These are phyloP conservation scores for Sphagnum fallax DNA, from an alignment of 228 moss, liverwort and hornwort species.

Conservation along the genomic window DNA sequence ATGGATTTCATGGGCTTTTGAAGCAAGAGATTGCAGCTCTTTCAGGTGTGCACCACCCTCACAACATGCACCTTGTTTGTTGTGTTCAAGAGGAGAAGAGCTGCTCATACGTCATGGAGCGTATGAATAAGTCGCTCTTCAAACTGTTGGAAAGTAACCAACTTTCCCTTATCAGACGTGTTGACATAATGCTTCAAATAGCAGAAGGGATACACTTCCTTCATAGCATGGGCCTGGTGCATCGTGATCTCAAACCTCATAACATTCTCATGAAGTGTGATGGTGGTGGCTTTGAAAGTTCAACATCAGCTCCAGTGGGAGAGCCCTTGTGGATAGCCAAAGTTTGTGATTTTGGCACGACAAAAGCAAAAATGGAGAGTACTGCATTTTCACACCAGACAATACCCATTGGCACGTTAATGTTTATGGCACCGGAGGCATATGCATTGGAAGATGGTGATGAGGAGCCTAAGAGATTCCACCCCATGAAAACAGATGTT, in stretches of 20 bases:
- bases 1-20: not conserved
- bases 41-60: conserved; percentile 10
- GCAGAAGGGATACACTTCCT: conserved; percentile 17
- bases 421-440: conserved; percentile 19
- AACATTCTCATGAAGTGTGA: conserved; percentile 7
- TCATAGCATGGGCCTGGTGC: conserved; percentile 11
- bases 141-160: not conserved
- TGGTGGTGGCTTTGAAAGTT: no score
- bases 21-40: conserved; percentile 5
- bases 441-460: not conserved
- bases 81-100: not conserved
- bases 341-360: conserved; percentile 17
- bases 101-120: conserved; percentile 11
- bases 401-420: not conserved
- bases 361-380: conserved; percentile 3
- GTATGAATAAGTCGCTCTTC: conserved; percentile 7
- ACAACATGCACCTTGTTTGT: conserved; percentile 8
- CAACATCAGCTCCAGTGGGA: no score
- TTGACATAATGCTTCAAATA: conserved; percentile 23
- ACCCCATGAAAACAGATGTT: conserved; percentile 11
- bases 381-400: conserved; percentile 6
- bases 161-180: conserved; percentile 6
- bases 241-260: conserved; percentile 15
- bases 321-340: conserved; percentile 1
- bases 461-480: conserved; percentile 7